Conservation (phyloP, 1,284 basidiomycete species). For the Spongispora temasekensis region DNA sequence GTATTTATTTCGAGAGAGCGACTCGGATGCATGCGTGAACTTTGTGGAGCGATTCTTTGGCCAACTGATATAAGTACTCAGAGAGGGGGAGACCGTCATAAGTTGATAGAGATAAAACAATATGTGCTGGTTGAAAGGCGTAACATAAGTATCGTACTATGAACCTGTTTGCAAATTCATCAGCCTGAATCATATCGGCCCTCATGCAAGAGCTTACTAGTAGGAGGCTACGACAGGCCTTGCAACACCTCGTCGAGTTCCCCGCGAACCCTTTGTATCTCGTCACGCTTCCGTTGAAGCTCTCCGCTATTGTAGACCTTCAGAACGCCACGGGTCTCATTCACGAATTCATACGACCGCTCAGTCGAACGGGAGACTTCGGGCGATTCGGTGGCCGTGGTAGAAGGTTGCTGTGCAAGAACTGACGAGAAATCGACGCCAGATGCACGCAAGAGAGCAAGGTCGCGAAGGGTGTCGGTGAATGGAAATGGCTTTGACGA, state of each 20-base stretch:
- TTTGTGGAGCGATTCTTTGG: too few relatives aligned
- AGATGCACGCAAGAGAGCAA: constrained; percentile 66
- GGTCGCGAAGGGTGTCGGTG: constrained; percentile 64
- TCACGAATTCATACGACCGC: constrained; percentile 55
- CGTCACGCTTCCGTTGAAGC: constrained; percentile 44
- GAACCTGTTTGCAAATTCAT: too few relatives aligned
- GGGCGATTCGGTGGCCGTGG: constrained; percentile 10
- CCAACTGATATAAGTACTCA: too few relatives aligned
- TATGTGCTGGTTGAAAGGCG: too few relatives aligned
- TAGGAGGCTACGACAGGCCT: constrained; percentile 33
- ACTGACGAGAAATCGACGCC: constrained; percentile 53
- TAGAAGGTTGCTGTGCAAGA: constrained; percentile 33
- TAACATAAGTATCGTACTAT: too few relatives aligned
- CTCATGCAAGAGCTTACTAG: too few relatives aligned
- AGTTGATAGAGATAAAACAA: too few relatives aligned
- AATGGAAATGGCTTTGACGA: constrained; percentile 59
- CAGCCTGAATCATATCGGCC: too few relatives aligned
- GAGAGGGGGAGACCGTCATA: too few relatives aligned
- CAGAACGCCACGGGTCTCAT: constrained; percentile 52
- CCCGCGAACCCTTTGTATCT: constrained; percentile 50
- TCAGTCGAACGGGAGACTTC: constrained; percentile 44
- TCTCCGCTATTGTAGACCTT: constrained; percentile 55
- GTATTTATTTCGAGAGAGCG: too few relatives aligned
- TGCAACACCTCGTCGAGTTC: constrained; percentile 39
- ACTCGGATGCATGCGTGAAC: too few relatives aligned